Base-by-base conservation (phyloP, 208 protist genomes). In the Crithidia expoeki region DNA sequence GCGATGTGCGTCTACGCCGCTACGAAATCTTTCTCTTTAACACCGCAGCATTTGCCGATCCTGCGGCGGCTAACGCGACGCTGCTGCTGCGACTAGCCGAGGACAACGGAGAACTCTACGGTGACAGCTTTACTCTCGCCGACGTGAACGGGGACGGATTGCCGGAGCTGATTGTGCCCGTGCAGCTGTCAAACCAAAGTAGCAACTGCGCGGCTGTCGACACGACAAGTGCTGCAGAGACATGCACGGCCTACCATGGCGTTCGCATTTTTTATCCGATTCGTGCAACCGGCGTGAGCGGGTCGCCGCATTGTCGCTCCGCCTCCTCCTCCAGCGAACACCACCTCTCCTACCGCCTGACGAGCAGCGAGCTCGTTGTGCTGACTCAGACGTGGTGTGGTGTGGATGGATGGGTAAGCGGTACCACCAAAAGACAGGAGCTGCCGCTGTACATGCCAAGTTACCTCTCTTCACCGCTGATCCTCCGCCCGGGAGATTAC, bases 121-220 rank as follows among this genome's bases (percentile, higher is more conserved):
- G 79, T 52, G 86, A 83, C 38, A 68, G 66, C 17, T 80, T 81
- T 12, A 79, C 61, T 1, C 7, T 80, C 2, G 73, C 74, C 14
- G 83, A 92, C 56, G 46, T 89, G 7, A 82, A 82, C 40, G 86
- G 83, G 16, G 86, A 92, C 52, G 81, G 86, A 4, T 64, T 83
- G 32, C 68, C 75, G 1, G 86, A 92, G 68, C 32, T 92, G 40
- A 32, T 84, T 17, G 57, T 92, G 28, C 60, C 86, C 10, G 62
- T 77, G 40, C 81, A 82, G 36, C 66, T 72, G 17, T 14, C 66
- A n/a, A 60, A 58, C 42, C n/a, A 46, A 0, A 50, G 19, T 55
- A 38, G 30, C 25, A 52, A 23, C 32, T 76, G 61, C 25, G 38
- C 61, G n/a, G 19, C 70, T 1, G 61, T 46, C 4, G 70, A 76